Evolutionary conservation across 768 basidiomycete genomes (phyloP), one percentile per base, ranked within the genome.

Genomic region (Flagelloscypha sp.): DNA sequence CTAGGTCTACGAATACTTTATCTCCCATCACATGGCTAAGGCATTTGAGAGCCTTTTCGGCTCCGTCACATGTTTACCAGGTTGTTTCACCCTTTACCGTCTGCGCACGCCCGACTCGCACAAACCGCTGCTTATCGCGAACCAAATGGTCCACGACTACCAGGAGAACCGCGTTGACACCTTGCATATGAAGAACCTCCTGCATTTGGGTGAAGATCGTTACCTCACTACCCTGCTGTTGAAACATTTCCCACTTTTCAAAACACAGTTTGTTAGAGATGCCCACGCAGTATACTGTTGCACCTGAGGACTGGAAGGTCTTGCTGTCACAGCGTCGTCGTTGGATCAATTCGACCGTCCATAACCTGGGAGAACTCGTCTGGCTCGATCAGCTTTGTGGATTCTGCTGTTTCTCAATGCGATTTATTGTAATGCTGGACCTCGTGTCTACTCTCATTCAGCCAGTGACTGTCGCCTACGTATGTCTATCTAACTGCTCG

Each of bases 321-420:
- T 59, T 99, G 35, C 63, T 99, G 15, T 95, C 90, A 6, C 95
- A 99, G 54, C 82, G 94, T 65, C 85, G 94, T 61, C 86, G 95
- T 48, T 99, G 95, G 94, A 99, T 99, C 62, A 99, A 99, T 66
- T 98, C 94, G 12, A 99, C 94, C 0, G 79, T 99, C 8, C 94
- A 99, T 65, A 99, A 99, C 59, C 63, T 99, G 37, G 87, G 82
- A 33, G 94, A 98, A 52, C 67, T 99, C 27, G 66, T 97, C 37
- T 90, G 92, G 66, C 60, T 97, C 50, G 87, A 93, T 36, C 78
- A 85, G 40, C 76, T 93, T 16, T 93, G 90, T 50, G 89, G 89
- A 44, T 95, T 98, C 76, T 98, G 94, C 54, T 94, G 89, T 66
- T 98, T 98, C 72, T 95, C 90, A 1, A 98, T 99, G 95, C 79